Conservation (phyloP, 2,329 filamentous ascomycete genomes). For the Ophiostoma angusticollis region DNA sequence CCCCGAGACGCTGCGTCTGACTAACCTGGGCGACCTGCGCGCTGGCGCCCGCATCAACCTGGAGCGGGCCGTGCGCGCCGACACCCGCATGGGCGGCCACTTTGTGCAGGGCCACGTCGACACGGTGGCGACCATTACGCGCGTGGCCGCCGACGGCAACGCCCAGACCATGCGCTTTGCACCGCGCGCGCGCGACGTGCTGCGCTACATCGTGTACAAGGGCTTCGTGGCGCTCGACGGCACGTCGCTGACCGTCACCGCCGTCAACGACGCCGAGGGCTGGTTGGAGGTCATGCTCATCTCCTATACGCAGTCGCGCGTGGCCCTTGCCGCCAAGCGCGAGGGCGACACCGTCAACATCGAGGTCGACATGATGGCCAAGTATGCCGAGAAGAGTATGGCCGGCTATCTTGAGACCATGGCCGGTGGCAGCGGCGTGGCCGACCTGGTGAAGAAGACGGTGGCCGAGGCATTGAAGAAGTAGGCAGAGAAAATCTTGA, state of each 20-base stretch:
- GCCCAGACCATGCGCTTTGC: slow-evolving; percentile 75
- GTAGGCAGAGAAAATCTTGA: background rate
- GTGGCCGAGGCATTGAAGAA: slow-evolving; percentile 52
- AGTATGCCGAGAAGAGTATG: slow-evolving; percentile 84
- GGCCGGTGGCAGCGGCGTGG: slow-evolving; percentile 38
- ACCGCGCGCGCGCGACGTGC: slow-evolving; percentile 49
- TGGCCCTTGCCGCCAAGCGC: slow-evolving; percentile 69
- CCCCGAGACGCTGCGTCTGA: slow-evolving; percentile 89
- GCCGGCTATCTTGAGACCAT: slow-evolving; percentile 57
- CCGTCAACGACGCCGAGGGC: slow-evolving; percentile 59
- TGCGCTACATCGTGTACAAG: slow-evolving; percentile 91
- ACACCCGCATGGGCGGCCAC: slow-evolving; percentile 94
- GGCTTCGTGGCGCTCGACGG: slow-evolving; percentile 91
- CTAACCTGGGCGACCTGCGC: slow-evolving; percentile 71
- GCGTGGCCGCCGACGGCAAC: slow-evolving; percentile 71
- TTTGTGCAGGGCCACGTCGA: slow-evolving; percentile 98
- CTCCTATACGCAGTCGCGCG: slow-evolving; percentile 85
- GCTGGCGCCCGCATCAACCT: slow-evolving; percentile 68
- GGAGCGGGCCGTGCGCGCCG: slow-evolving; percentile 80
- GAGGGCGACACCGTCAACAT: slow-evolving; percentile 76
- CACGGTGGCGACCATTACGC: slow-evolving; percentile 64
- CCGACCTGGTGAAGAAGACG: slow-evolving; percentile 61
- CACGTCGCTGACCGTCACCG: slow-evolving; percentile 83
- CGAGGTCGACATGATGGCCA: slow-evolving; percentile 79
- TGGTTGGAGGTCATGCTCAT: slow-evolving; percentile 98